phyloP scores from a whole-genome alignment of 1,139 yeast genomes.

The Scheffersomyces titani region DNA sequence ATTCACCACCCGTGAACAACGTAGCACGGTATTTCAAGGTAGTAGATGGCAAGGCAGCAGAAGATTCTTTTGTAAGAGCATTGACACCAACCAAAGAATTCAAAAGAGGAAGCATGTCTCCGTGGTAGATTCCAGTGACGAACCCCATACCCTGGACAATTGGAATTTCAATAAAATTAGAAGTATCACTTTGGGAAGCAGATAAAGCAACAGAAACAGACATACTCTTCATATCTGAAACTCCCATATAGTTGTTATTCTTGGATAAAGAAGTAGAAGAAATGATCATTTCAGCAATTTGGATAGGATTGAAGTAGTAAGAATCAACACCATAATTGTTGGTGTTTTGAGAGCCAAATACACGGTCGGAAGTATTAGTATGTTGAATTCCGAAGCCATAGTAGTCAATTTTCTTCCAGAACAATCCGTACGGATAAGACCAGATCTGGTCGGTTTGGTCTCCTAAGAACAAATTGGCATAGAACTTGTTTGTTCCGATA shows the following conservation, averaged over 20 bases:
- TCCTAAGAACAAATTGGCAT: conserved; percentile 72
- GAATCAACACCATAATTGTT: conserved; percentile 23
- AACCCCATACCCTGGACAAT: conserved; percentile 76
- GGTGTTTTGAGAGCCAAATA: conserved; percentile 59
- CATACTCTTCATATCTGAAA: conserved; percentile 54
- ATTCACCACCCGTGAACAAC: conserved; percentile 49
- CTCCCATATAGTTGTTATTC: conserved; percentile 34
- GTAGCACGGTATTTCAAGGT: conserved; percentile 59
- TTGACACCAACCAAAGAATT: conserved; percentile 56
- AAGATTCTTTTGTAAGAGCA: conserved; percentile 43
- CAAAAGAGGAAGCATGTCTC: conserved; percentile 54
- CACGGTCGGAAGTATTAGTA: conserved; percentile 56
- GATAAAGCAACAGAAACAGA: conserved; percentile 56
- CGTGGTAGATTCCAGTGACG: conserved; percentile 49
- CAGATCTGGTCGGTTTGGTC: conserved; percentile 64
- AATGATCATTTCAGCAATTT: conserved; percentile 52
- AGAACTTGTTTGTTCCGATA: conserved; percentile 80
- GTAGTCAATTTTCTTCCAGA: conserved; percentile 48
- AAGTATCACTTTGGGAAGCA: conserved; percentile 6
- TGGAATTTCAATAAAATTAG: conserved; percentile 41
- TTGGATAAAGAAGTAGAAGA: conserved; percentile 53
- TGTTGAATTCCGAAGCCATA: conserved; percentile 74
- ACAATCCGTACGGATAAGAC: conserved; percentile 83
- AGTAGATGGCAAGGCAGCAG: conserved; percentile 35
- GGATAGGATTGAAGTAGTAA: conserved; percentile 58